Evolutionary conservation across 805 yeast genomes (phyloP).

Genomic region (Candida fluviatilis): DNA sequence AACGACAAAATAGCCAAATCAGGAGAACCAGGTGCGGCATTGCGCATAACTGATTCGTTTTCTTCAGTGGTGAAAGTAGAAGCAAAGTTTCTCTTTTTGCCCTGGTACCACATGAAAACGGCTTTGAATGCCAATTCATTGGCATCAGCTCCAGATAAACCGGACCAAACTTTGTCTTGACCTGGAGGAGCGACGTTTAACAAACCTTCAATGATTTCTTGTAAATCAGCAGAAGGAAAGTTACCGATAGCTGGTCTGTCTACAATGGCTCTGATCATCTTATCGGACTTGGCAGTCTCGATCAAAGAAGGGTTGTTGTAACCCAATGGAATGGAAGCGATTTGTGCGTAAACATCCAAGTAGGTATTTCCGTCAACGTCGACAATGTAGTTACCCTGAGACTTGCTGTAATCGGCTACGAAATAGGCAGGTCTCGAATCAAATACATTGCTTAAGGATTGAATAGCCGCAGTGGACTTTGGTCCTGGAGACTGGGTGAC

Average conservation of each 20-base stretch:
- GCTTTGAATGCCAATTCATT: constrained; percentile 88
- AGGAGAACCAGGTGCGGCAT: constrained; percentile 85
- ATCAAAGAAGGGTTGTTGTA: constrained; percentile 78
- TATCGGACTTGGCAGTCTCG: constrained; percentile 64
- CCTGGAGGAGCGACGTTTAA: constrained; percentile 77
- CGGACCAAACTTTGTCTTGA: constrained; percentile 71
- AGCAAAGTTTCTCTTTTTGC: constrained; percentile 59
- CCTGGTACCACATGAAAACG: constrained; percentile 76
- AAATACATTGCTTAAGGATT: constrained; percentile 55
- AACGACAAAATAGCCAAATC: constrained; percentile 82
- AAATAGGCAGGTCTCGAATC: constrained; percentile 74
- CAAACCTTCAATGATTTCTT: constrained; percentile 47
- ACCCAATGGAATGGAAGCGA: constrained; percentile 81
- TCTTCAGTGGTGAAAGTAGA: constrained; percentile 67
- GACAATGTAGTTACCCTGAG: constrained; percentile 72
- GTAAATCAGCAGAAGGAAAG: constrained; percentile 68
- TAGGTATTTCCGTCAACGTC: constrained; percentile 76
- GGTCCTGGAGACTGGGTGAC: constrained; percentile 78
- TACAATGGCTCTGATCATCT: constrained; percentile 67
- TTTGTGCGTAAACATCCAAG: constrained; percentile 78
- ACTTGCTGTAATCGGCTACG: constrained; percentile 70
- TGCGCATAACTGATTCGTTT: constrained; percentile 68
- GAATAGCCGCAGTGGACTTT: constrained; percentile 48
- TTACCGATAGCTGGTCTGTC: constrained; percentile 85
- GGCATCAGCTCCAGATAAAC: constrained; percentile 83